Conservation (phyloP, 2,329 filamentous ascomycete genomes). For the Cladorrhinum sp. region DNA sequence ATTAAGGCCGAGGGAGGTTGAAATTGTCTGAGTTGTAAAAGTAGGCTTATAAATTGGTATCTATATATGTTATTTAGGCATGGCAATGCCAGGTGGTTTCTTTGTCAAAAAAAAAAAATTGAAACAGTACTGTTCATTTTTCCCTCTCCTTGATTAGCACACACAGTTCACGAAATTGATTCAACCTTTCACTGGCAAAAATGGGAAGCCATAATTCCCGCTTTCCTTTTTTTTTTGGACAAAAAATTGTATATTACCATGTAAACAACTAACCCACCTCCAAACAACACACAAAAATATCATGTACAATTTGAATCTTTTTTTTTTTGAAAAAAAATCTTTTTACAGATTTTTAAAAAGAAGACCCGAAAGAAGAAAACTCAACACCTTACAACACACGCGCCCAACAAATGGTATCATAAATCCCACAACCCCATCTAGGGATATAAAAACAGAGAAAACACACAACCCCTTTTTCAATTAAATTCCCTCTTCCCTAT, state of each 20-base stretch:
- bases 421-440: not conserved
- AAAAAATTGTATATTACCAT: not conserved
- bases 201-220: not conserved
- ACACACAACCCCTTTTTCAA: not conserved
- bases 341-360: not conserved
- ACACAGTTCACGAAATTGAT: too few species aligned
- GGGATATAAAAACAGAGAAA: not conserved
- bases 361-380: not conserved
- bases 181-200: not conserved
- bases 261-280: not conserved
- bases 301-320: not conserved
- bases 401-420: slow-evolving; percentile 4
- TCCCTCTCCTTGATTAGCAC: too few species aligned
- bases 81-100: not conserved
- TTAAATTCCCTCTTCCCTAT: not conserved
- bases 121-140: not conserved
- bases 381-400: not conserved
- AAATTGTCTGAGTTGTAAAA: slow-evolving; percentile 8
- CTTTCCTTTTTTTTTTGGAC: not conserved
- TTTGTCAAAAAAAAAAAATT: too few species aligned
- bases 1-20: slow-evolving; percentile 11
- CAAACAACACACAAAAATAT: slow-evolving; percentile 4
- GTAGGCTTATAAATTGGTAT: not conserved
- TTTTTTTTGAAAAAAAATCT: not conserved
- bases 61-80: not conserved